Evolutionary conservation across 495 filamentous ascomycete genomes (phyloP).

Genomic region (Clohesyomyces aquaticus): DNA sequence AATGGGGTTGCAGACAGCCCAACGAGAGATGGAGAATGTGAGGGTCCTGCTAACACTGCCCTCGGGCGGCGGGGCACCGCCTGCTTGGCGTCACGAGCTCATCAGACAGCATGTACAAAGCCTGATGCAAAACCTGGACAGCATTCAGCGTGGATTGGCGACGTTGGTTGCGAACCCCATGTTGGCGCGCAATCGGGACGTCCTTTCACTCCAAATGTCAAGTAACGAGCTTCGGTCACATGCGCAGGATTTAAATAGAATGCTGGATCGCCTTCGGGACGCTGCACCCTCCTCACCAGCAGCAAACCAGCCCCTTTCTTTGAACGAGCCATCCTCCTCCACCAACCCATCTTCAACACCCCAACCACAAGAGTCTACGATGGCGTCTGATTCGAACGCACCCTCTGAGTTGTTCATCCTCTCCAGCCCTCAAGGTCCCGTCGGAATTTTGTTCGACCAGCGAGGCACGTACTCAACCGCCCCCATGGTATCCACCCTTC

Average conservation of each 20-base stretch:
- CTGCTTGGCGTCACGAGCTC: constrained; percentile 22
- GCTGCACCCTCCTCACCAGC: neutral
- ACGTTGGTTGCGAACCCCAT: constrained; percentile 27
- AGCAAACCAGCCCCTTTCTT: neutral
- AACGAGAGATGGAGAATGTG: constrained; percentile 36
- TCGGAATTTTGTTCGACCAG: constrained; percentile 37
- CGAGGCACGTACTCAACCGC: constrained; percentile 36
- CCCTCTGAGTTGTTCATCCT: constrained; percentile 36
- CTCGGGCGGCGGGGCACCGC: constrained; percentile 1
- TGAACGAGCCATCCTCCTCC: too few species aligned
- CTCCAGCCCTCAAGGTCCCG: constrained; percentile 36
- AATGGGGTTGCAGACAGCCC: constrained; percentile 17
- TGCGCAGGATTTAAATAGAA: constrained; percentile 17
- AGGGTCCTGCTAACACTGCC: constrained; percentile 19
- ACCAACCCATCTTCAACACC: constrained; percentile 1
- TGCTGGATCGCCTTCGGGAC: constrained; percentile 15
- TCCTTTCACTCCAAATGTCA: constrained; percentile 24
- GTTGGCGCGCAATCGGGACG: constrained; percentile 25
- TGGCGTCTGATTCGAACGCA: neutral
- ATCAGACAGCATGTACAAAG: constrained; percentile 23
- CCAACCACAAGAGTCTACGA: neutral
- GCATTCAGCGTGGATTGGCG: constrained; percentile 24
- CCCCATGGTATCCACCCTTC: constrained; percentile 30
- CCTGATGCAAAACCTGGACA: constrained; percentile 20
- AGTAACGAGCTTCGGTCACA: constrained; percentile 17